A percentile compares a stretch with the other conserved stretches of the same genome.
Evolutionary conservation across 148 eudicot species (phyloP).

Genomic region (Linanthus parryae): DNA sequence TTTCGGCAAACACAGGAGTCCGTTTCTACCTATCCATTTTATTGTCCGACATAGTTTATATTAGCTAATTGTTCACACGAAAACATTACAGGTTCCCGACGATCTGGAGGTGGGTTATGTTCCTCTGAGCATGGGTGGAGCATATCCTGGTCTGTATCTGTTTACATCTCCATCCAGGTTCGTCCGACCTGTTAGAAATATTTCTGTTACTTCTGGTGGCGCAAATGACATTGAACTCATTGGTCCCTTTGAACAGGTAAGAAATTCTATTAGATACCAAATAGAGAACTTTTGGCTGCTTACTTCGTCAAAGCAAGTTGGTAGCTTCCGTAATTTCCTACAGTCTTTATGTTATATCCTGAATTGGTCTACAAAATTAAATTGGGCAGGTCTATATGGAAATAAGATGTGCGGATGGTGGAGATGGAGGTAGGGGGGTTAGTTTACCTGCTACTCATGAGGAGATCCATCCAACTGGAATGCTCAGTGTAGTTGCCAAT

Average conservation of each 20-base stretch:
- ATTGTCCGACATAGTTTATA: neutral
- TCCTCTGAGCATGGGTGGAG: conserved; percentile 88
- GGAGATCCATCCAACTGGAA: conserved; percentile 91
- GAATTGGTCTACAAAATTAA: neutral
- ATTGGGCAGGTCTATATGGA: conserved; percentile 95
- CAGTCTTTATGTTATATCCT: neutral
- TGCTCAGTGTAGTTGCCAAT: conserved; percentile 83
- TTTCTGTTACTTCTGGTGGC: conserved; percentile 43
- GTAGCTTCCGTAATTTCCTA: neutral
- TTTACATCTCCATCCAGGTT: conserved; percentile 89
- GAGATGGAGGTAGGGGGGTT: conserved; percentile 72
- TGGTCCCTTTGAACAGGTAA: conserved; percentile 97
- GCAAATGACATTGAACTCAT: conserved; percentile 63
- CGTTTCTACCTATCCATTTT: conserved; percentile 14
- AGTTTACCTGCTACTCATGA: conserved; percentile 80
- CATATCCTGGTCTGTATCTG: conserved; percentile 82
- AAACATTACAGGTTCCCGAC: conserved; percentile 54
- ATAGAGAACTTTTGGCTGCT: neutral
- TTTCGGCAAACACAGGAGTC: conserved; percentile 57
- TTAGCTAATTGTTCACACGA: conserved; percentile 1
- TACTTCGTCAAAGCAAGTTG: neutral
- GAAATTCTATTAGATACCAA: neutral
- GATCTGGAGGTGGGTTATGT: conserved; percentile 95
- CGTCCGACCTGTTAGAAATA: conserved; percentile 74
- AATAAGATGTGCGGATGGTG: conserved; percentile 88